phyloP scores from a whole-genome alignment of 148 eudicot genomes.

The Bassia scoparia region DNA sequence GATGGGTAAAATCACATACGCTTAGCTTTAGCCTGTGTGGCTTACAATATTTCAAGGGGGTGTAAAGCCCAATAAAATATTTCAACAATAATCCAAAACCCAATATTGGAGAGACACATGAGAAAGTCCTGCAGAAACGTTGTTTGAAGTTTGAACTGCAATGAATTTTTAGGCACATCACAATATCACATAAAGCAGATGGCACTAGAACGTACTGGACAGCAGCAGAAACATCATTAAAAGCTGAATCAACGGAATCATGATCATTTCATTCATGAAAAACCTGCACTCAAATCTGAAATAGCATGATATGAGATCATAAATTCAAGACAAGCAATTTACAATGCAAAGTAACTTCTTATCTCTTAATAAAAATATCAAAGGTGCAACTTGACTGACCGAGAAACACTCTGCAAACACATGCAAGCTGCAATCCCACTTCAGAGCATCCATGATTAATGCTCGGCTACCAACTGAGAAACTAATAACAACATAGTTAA shows the following conservation, averaged over 20 bases:
- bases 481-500: constrained; percentile 35
- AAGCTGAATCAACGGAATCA: constrained; percentile 63
- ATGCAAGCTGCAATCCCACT: constrained; percentile 81
- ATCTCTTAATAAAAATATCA: constrained; percentile 13
- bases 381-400: constrained; percentile 67
- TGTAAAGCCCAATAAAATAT: neutral
- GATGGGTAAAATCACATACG: neutral
- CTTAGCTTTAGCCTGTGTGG: neutral
- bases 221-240: constrained; percentile 50
- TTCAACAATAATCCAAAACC: neutral
- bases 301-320: constrained; percentile 19
- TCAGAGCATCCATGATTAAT: constrained; percentile 63
- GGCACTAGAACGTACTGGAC: constrained; percentile 54
- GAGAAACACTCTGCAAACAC: constrained; percentile 78
- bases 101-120: neutral
- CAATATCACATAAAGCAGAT: constrained; percentile 1
- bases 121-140: neutral
- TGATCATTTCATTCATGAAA: constrained; percentile 59
- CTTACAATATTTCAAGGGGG: neutral
- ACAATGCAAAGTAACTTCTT: neutral
- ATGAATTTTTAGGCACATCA: neutral
- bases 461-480: constrained; percentile 52
- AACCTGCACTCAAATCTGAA: constrained; percentile 95
- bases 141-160: neutral
- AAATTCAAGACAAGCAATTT: constrained; percentile 1